Base-by-base conservation (phyloP, 2,329 filamentous ascomycete species). In the Diaporthe citrichinensis region DNA sequence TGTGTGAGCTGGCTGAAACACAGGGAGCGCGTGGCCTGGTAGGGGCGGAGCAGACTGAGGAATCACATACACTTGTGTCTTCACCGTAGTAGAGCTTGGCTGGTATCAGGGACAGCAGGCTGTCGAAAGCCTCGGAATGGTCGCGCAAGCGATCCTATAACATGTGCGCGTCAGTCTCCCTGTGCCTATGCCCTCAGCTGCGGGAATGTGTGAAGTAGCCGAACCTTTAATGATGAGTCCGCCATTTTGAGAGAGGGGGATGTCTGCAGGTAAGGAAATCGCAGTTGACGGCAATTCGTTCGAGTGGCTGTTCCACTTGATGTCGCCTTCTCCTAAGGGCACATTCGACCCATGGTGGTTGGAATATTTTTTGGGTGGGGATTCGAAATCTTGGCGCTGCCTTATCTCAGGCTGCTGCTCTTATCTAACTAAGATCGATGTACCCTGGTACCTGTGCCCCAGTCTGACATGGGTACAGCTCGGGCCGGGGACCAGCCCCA, bases 31-130 rank as follows among this genome's bases (percentile, higher is more conserved):
- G 46, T 57, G 57, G 31, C 65, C 39, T 44, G 5, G 44, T 20
- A 59, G 28, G 6, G 36, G 34, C 15, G 44, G n/a, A 28, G 23
- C 31, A 44, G 25, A 69, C n/a, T 23, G n/a, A 23, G 36, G 34
- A 31, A 55, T 20, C 79, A 92, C 94, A 80, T 93, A 96, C 94
- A 84, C 90, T 95, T 77, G 90, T 94, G 82, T 98, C 95, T 83
- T 96, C 92, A 74, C 93, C 94, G 80, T 97, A 98, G 85, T 98
- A 98, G 80, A 95, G 92, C 85, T 97, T 96, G 77, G 95, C 95
- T 55, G 96, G 95, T 76, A 97, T 98, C 78, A 98, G 88, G 75
- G 95, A 96, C 83, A 98, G 88, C 71, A 98, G 88, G 61, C 95
- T 95, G 85, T 97, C 94, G 81, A 98, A 98, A 78, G 95, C 94